A percentile compares a stretch with the other conserved stretches of the same genome.
Evolutionary conservation across 2,329 filamentous ascomycete species (phyloP).

Genomic region (Boeremia exigua): DNA sequence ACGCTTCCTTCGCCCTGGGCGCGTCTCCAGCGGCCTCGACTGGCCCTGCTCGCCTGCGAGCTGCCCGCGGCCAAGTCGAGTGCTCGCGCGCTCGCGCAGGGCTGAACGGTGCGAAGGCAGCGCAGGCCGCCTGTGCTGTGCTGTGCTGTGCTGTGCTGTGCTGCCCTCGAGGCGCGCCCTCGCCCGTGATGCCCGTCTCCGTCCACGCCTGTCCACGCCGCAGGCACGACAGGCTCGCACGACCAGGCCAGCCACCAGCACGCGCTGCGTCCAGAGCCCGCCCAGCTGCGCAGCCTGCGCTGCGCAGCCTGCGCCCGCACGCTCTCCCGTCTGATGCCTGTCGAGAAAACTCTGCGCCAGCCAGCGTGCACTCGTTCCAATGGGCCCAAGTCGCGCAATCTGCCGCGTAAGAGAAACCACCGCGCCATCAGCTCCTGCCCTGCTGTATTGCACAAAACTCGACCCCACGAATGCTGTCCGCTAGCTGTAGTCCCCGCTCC

Average conservation of each 20-base stretch:
- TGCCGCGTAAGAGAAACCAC: constrained; percentile 33
- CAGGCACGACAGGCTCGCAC: constrained; percentile 7
- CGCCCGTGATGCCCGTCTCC: not conserved
- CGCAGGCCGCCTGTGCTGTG: constrained; percentile 12
- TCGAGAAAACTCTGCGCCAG: constrained; percentile 30
- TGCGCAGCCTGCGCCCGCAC: constrained; percentile 14
- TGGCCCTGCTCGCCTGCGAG: constrained; percentile 13
- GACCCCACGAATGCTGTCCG: constrained; percentile 30
- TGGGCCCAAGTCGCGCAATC: constrained; percentile 24
- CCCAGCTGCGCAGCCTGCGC: too few species aligned
- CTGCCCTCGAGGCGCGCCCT: too few species aligned
- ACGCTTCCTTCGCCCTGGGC: constrained; percentile 21
- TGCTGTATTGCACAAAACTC: constrained; percentile 17
- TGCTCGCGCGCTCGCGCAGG: constrained; percentile 16
- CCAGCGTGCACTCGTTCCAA: constrained; percentile 10
- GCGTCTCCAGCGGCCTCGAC: constrained; percentile 30
- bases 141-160: too few species aligned
- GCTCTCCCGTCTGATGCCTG: constrained; percentile 23
- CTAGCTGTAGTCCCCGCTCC: constrained; percentile 25
- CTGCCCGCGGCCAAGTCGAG: not conserved
- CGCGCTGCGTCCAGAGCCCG: not conserved
- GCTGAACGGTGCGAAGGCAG: constrained; percentile 20
- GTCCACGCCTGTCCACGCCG: not conserved
- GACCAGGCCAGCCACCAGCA: not conserved
- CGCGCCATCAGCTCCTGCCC: constrained; percentile 14